Evolutionary conservation across 1,284 basidiomycete genomes (phyloP).

Genomic region (Cronartium ribicola): DNA sequence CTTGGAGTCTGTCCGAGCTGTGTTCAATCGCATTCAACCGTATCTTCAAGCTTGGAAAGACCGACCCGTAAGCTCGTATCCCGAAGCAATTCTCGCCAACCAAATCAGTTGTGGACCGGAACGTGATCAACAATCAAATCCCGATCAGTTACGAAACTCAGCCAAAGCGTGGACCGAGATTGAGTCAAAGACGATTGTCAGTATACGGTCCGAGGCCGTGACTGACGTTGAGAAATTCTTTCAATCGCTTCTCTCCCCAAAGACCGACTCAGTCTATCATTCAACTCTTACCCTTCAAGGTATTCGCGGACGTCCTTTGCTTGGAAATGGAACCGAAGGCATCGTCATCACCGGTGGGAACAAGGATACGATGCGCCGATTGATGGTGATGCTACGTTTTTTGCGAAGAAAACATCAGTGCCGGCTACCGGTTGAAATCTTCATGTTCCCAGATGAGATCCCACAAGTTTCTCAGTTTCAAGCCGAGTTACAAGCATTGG

Average conservation of each 20-base stretch:
- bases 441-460: constrained; percentile 6
- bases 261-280: neutral
- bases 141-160: neutral
- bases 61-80: neutral
- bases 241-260: neutral
- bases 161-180: neutral
- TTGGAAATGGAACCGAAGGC: neutral
- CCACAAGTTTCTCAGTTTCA: neutral
- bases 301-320: neutral
- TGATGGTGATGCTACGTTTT: constrained; percentile 1
- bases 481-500: neutral
- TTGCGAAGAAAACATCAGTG: constrained; percentile 2
- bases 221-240: neutral
- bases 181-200: neutral
- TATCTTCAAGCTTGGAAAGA: neutral
- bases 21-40: neutral
- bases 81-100: neutral
- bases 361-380: constrained; percentile 2
- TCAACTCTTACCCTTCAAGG: constrained; percentile 6
- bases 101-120: neutral
- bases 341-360: constrained; percentile 8
- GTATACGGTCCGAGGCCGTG: neutral
- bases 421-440: neutral
- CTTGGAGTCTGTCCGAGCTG: neutral
- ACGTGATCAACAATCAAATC: constrained; percentile 2